Evolutionary conservation across 805 yeast species (phyloP).

Genomic region (Metschnikowia lachancei): DNA sequence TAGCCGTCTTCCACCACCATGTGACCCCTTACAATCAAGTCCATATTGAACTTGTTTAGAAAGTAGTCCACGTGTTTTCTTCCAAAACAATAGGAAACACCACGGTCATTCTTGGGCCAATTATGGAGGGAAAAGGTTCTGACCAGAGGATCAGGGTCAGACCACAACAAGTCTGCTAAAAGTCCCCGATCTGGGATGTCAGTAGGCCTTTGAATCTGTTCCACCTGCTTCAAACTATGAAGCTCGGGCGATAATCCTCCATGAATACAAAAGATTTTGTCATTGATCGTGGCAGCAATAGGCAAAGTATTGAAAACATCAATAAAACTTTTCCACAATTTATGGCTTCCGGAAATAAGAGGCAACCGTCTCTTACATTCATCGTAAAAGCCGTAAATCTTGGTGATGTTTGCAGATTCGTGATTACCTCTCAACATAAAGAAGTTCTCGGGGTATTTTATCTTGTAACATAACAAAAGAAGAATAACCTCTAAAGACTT

Average conservation of each 20-base stretch:
- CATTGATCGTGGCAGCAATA: conserved; percentile 59
- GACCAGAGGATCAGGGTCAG: conserved; percentile 63
- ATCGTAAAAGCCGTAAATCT: conserved; percentile 59
- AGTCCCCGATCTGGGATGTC: conserved; percentile 81
- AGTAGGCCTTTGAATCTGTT: conserved; percentile 72
- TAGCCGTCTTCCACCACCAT: conserved; percentile 91
- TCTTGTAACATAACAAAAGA: conserved; percentile 50
- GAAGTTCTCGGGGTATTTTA: conserved; percentile 59
- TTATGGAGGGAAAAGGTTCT: conserved; percentile 39
- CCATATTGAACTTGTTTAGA: conserved; percentile 64
- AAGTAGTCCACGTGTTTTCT: conserved; percentile 70
- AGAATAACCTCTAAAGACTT: conserved; percentile 56
- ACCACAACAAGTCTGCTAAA: conserved; percentile 77
- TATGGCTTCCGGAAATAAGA: conserved; percentile 26
- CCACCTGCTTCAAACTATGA: conserved; percentile 62
- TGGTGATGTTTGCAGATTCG: conserved; percentile 57
- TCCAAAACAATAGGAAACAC: conserved; percentile 77
- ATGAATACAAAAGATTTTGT: conserved; percentile 57
- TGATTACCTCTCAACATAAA: conserved; percentile 61
- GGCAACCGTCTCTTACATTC: conserved; percentile 55
- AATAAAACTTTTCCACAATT: conserved; percentile 50
- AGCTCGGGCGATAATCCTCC: conserved; percentile 78
- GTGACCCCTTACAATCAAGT: conserved; percentile 77
- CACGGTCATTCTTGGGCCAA: conserved; percentile 83
- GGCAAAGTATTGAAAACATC: conserved; percentile 60